Conservation (phyloP, 768 basidiomycete species). For the Lactifluus volemus region DNA sequence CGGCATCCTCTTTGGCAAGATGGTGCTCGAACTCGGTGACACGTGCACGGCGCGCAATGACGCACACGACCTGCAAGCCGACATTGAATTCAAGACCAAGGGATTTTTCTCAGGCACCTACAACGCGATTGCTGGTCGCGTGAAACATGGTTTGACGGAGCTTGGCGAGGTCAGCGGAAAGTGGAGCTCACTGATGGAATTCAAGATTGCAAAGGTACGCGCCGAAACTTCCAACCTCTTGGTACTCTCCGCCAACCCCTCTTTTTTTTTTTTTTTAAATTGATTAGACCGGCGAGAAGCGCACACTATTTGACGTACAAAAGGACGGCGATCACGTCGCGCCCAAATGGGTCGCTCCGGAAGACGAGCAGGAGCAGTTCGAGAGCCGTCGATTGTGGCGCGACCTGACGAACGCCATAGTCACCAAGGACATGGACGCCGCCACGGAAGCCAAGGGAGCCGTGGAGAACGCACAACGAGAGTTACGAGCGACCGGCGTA, state of each 20-base stretch:
- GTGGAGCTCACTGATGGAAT: constrained; percentile 90
- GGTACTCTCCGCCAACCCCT: too few species aligned
- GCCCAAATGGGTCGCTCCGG: constrained; percentile 78
- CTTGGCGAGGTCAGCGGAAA: constrained; percentile 83
- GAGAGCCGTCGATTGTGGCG: constrained; percentile 79
- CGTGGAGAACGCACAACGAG: constrained; percentile 90
- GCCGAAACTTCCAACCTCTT: neutral
- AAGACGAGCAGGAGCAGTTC: constrained; percentile 80
- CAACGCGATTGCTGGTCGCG: constrained; percentile 78
- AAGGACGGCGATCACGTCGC: constrained; percentile 66
- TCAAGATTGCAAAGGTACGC: constrained; percentile 57
- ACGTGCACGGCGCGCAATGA: constrained; percentile 79
- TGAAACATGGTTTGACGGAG: constrained; percentile 54
- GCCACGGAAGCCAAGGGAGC: constrained; percentile 85
- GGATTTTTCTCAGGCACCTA: constrained; percentile 98
- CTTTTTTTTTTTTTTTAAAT: too few species aligned
- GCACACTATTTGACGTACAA: constrained; percentile 75
- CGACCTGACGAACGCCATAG: constrained; percentile 77
- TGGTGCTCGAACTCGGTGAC: constrained; percentile 95
- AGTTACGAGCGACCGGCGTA: constrained; percentile 59
- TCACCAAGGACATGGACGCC: constrained; percentile 83
- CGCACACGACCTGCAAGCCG: constrained; percentile 60
- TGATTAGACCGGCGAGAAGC: constrained; percentile 55
- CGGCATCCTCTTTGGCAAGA: constrained; percentile 83
- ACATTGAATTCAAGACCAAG: constrained; percentile 97